phyloP scores from a whole-genome alignment of 148 eudicot species.

The Tetragonia tetragonoides region DNA sequence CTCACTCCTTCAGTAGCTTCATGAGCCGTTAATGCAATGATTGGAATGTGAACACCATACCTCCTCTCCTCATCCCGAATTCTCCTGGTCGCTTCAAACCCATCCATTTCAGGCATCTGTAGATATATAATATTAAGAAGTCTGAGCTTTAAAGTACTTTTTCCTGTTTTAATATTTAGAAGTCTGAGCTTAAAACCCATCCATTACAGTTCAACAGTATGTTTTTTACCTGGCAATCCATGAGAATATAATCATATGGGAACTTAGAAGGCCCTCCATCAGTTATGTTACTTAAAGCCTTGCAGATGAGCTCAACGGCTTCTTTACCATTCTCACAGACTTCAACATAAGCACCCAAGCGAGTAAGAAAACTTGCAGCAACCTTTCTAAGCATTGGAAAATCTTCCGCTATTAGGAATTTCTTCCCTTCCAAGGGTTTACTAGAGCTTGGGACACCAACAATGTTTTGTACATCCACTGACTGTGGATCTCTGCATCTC shows the following conservation, averaged over 20 bases:
- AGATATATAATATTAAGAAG: too few species aligned
- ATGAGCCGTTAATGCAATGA: conserved; percentile 73
- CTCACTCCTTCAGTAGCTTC: conserved; percentile 39
- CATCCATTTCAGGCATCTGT: conserved; percentile 81
- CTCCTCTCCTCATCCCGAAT: conserved; percentile 58
- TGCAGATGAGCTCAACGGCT: conserved; percentile 17
- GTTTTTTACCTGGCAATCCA: conserved; percentile 42
- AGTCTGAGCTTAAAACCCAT: too few species aligned
- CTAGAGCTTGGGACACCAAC: conserved; percentile 5
- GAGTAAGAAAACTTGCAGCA: conserved; percentile 12
- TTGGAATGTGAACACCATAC: conserved; percentile 51
- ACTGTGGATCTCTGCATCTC: background rate
- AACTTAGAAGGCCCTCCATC: conserved; percentile 23
- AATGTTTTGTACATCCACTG: background rate
- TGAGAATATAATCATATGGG: conserved; percentile 69
- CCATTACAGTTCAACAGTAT: background rate
- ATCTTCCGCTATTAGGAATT: conserved; percentile 27
- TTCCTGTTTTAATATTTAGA: too few species aligned
- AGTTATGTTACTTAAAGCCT: conserved; percentile 5
- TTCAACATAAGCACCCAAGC: conserved; percentile 21
- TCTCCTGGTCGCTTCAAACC: conserved; percentile 55
- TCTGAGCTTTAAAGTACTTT: too few species aligned
- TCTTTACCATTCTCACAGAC: conserved; percentile 27
- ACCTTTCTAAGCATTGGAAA: conserved; percentile 12
- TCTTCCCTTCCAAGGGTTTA: conserved; percentile 26